Percentiles rank a stretch among this genome's conserved stretches.
phyloP scores from a whole-genome alignment of 2,329 filamentous ascomycete genomes.

The Nothopassalora personata region DNA sequence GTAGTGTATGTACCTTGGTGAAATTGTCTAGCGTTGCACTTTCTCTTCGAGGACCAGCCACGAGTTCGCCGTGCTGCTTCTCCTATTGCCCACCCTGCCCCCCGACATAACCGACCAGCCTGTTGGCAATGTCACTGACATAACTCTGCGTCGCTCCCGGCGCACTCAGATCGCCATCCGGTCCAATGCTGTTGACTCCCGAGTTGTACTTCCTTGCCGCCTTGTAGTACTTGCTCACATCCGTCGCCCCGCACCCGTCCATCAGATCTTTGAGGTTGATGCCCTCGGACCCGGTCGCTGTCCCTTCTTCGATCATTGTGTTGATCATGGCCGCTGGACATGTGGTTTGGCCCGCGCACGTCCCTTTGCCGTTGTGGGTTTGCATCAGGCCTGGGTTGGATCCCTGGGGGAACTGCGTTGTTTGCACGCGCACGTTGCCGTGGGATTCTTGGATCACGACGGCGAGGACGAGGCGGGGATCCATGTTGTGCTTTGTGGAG shows the following conservation, averaged over 20 bases:
- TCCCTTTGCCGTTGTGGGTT: conserved; percentile 34
- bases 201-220: conserved; percentile 46
- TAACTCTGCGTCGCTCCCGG: conserved; percentile 1
- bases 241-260: conserved; percentile 21
- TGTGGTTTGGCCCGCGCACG: conserved; percentile 35
- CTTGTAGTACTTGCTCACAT: conserved; percentile 40
- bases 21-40: neutral
- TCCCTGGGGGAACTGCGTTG: conserved; percentile 28
- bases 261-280: conserved; percentile 35
- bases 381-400: conserved; percentile 46
- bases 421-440: conserved; percentile 41
- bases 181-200: conserved; percentile 23
- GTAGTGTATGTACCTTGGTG: neutral
- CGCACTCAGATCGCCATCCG: neutral
- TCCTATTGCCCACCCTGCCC: neutral
- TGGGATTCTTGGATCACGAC: conserved; percentile 42
- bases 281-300: conserved; percentile 36
- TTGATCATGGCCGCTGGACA: conserved; percentile 35
- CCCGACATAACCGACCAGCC: conserved; percentile 5
- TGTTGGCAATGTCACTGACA: conserved; percentile 6
- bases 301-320: conserved; percentile 40
- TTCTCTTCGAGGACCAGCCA: neutral
- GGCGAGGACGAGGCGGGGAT: conserved; percentile 40
- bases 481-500: conserved; percentile 32
- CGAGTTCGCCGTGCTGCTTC: neutral